A percentile compares a stretch with the other conserved stretches of the same genome.
Conservation (phyloP, 192 early-diverging fungal species). For the Haplosporangium gracile region DNA sequence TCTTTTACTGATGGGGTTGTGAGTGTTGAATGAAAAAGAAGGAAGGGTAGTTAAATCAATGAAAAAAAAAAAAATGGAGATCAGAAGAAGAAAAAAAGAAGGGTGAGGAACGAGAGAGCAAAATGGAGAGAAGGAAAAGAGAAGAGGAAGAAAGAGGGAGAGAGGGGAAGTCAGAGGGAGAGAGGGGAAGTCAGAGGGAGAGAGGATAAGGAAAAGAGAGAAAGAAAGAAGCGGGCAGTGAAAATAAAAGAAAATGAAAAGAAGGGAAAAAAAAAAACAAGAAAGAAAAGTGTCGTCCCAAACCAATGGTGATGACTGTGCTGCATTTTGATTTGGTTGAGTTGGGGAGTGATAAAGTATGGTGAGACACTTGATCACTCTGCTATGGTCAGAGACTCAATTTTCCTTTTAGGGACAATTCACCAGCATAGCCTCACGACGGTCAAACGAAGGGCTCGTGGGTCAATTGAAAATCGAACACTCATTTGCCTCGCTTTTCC, state of each 20-base stretch:
- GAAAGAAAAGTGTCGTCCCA: background rate
- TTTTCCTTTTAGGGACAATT: background rate
- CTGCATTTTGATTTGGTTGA: too few relatives aligned
- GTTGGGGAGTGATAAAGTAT: too few relatives aligned
- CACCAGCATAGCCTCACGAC: background rate
- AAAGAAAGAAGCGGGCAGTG: background rate
- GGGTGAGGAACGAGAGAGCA: background rate
- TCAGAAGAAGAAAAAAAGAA: constrained; percentile 11
- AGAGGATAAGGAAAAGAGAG: background rate
- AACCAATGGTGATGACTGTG: too few relatives aligned
- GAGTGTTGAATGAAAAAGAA: background rate
- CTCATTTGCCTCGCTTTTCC: background rate
- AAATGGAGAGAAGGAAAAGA: background rate
- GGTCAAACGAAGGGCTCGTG: background rate
- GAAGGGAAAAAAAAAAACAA: background rate
- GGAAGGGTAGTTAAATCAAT: background rate
- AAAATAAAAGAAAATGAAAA: background rate
- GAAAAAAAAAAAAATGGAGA: background rate
- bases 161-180: background rate
- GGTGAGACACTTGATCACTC: too few relatives aligned
- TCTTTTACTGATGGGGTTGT: background rate
- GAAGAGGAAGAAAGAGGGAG: background rate
- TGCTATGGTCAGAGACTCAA: background rate
- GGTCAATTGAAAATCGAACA: background rate
- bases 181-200: background rate